These are phyloP conservation scores for Breynia disticha DNA, from an alignment of 441 rosid genomes.

Conservation along the genomic window DNA sequence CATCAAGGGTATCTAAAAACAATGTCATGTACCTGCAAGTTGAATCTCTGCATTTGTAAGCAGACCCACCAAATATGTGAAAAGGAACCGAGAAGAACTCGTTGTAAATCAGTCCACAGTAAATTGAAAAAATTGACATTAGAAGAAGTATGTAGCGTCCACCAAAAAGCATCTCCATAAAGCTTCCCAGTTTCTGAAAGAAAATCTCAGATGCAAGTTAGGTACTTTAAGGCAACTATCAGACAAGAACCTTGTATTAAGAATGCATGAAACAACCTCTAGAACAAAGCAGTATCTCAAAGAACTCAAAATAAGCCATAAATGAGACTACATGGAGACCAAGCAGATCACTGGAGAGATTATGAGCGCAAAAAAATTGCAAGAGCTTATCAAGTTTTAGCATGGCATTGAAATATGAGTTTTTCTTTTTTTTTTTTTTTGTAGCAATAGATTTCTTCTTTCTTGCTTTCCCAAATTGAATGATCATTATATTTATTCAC, in stretches of 20 bases:
- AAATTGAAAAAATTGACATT: conserved; percentile 92
- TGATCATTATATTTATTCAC: too few relatives aligned
- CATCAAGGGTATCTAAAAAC: neutral
- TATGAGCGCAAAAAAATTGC: neutral
- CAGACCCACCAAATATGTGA: conserved; percentile 80
- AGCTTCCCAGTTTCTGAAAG: conserved; percentile 74
- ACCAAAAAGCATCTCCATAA: conserved; percentile 81
- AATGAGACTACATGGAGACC: too few relatives aligned
- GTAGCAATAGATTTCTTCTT: too few relatives aligned
- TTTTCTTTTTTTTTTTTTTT: too few relatives aligned
- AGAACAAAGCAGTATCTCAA: conserved; percentile 12
- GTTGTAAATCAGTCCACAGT: conserved; percentile 75
- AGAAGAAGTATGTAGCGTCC: conserved; percentile 86
- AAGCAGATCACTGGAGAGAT: neutral
- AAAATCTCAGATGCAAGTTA: conserved; percentile 5
- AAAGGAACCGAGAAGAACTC: conserved; percentile 92
- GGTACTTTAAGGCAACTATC: neutral
- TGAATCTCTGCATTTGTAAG: conserved; percentile 78
- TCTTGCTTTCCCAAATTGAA: too few relatives aligned
- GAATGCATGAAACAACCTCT: conserved; percentile 16
- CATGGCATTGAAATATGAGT: too few relatives aligned
- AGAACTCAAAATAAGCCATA: neutral
- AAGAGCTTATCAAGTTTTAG: neutral
- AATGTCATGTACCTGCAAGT: conserved; percentile 57
- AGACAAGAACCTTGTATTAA: conserved; percentile 10